Base-by-base conservation (phyloP, 2,329 filamentous ascomycete species). In the Arthrobotrys iridis region DNA sequence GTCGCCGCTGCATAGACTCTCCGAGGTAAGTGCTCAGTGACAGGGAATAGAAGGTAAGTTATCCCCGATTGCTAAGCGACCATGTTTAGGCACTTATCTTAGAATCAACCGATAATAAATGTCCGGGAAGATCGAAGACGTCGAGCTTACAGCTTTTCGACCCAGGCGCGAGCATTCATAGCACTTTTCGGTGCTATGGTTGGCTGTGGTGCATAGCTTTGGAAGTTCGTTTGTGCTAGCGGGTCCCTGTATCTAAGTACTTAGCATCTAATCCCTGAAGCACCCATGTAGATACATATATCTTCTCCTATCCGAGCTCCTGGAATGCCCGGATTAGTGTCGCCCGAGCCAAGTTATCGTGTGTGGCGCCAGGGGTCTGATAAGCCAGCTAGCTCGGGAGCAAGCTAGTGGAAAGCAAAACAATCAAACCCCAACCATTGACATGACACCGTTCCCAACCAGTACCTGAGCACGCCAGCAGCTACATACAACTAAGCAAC, bases 361-460 rank as follows among this genome's bases (percentile, higher is more conserved):
- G 28, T 55, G 50, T 55, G 50, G 50, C 18, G 50, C 50, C 50
- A 55, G 37, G 50, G 50, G 18, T 6, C 50, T 37, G 50, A 55
- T 55, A 55, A 37, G 50, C 28, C 37, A 22, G 30, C 50, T 37
- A 35, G 50, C 4, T 37, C 35, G 50, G 18, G 20, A 40, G 37
- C 37, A 40, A 40, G n/a, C 35, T 50, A 46, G 45, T 30, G 4
- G 48, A 35, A 55, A 55, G 20, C 28, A 22, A 43, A n/a, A 20
- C 6, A 43, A 37, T 35, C 37, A 55, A 20, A 22, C 50, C 50
- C 50, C 50, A 55, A 55, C 50, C 50, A 35, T 52, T 52, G 48
- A 52, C 15, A 30, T 7, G n/a, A n/a, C n/a, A n/a, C n/a, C n/a
- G 8, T 4, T 35, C 50, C 50, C 50, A 55, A 55, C 50, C 28